Percentiles rank a stretch among this genome's conserved stretches.
Evolutionary conservation across 2,329 filamentous ascomycete genomes (phyloP).

Genomic region (Paracorniculantispora psalliotae): DNA sequence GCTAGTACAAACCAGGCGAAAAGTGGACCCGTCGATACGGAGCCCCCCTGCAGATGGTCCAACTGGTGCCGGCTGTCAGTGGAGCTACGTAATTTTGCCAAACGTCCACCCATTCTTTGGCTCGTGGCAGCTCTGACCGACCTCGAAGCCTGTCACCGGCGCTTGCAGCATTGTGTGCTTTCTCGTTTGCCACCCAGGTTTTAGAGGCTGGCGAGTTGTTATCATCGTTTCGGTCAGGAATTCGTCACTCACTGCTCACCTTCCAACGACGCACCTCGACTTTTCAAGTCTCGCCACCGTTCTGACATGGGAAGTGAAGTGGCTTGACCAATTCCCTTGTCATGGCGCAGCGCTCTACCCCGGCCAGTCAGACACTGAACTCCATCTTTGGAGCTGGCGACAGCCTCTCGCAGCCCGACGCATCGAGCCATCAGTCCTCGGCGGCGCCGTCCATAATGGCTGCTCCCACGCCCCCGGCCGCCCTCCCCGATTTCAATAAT

Average conservation of each 20-base stretch:
- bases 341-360: slow-evolving; percentile 44
- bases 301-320: slow-evolving; percentile 8
- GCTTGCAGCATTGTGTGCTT: slow-evolving; percentile 4
- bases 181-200: neutral
- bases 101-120: neutral
- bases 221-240: neutral
- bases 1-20: slow-evolving; percentile 1
- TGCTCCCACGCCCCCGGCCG: slow-evolving; percentile 25
- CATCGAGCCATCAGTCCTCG: slow-evolving; percentile 24
- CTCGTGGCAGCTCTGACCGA: neutral
- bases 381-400: slow-evolving; percentile 43
- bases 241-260: neutral
- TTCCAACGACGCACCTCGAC: neutral
- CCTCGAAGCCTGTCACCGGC: neutral
- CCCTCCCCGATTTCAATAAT: slow-evolving; percentile 54
- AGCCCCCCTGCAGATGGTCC: neutral
- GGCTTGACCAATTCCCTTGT: slow-evolving; percentile 13
- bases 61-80: neutral
- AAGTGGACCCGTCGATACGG: neutral
- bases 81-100: slow-evolving; percentile 8
- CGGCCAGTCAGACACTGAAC: slow-evolving; percentile 32
- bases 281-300: too few species aligned
- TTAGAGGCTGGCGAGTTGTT: neutral
- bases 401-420: slow-evolving; percentile 18
- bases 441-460: slow-evolving; percentile 21